Base-by-base conservation (phyloP, 2,329 filamentous ascomycete genomes). In the Apiospora kogelbergensis region DNA sequence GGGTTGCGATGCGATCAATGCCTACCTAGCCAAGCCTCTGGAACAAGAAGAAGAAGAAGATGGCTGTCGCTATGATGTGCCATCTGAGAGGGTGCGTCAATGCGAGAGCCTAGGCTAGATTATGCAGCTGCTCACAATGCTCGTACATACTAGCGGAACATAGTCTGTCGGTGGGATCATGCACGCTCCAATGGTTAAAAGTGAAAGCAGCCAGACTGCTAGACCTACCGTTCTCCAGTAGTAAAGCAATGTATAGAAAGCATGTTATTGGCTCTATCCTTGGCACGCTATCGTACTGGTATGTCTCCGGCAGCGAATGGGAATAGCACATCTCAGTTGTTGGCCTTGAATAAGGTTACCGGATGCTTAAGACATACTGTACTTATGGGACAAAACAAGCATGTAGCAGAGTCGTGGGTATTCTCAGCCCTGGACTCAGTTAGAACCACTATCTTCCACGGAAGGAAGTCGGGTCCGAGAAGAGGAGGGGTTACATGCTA, bases 11-110 rank as follows among this genome's bases (percentile, higher is more conserved):
- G 53, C 53, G 30, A 37, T 48, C 17, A 60, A 60, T 60, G 53
- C 40, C 40, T 42, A 15, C 11, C 40, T 42, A 42, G 40, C 53
- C 53, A 60, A 60, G 30, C 17, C 2, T 11, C 30, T 37, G 53
- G 53, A 60, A 60, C 53, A 37, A 60, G 26, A n/a, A 37, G 30
- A n/a, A 15, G 13, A 42, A 42, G 40, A 13, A 42, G 40, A 15
- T 37, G 53, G 30, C 53, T 37, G 53, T 60, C 30, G 53, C 53
- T 60, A n/a, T 37, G 53, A 60, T 60, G 53, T 60, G 53, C 53
- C 53, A 60, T 60, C 53, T n/a, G 53, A 60, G 53, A 60, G 53
- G 53, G 10, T 60, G 53, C 53, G 30, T 60, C 53, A 60, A 60
- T 60, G 53, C 53, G 30, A 37, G 26, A 37, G 30, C 53, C 37